These are phyloP conservation scores for Cryptococcus wingfieldii DNA, from an alignment of 1,284 basidiomycete species.

Conservation along the genomic window DNA sequence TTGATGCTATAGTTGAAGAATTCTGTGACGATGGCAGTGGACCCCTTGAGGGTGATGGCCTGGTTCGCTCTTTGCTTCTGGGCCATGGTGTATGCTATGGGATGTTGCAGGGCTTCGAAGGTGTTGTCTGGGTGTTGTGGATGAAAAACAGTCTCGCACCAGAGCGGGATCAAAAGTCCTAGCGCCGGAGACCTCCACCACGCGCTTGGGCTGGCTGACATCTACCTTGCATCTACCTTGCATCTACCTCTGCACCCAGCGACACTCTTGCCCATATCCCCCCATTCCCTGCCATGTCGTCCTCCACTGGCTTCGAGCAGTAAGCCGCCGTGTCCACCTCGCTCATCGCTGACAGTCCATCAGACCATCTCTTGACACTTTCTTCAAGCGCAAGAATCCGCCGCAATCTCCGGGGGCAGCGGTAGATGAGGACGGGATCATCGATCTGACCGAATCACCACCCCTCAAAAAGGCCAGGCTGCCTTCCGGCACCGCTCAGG, in stretches of 20 bases:
- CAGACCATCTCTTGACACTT: slow-evolving; percentile 42
- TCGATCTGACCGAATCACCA: slow-evolving; percentile 33
- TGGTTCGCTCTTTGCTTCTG: slow-evolving; percentile 48
- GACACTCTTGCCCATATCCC: no score
- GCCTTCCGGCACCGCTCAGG: not conserved
- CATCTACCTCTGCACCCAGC: no score
- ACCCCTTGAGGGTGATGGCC: slow-evolving; percentile 88
- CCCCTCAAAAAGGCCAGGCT: slow-evolving; percentile 29
- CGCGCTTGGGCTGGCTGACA: no score
- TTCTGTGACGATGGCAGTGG: slow-evolving; percentile 90
- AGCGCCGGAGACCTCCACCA: no score
- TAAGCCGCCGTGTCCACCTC: not conserved
- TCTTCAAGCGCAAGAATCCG: slow-evolving; percentile 44
- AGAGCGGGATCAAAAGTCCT: no score
- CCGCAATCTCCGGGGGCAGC: slow-evolving; percentile 14
- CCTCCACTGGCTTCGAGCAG: not conserved
- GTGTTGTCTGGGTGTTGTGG: no score
- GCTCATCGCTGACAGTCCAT: not conserved
- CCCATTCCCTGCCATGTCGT: no score
- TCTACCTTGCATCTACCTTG: no score
- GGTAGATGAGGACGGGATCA: slow-evolving; percentile 17
- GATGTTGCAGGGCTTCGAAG: no score
- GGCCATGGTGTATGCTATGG: slow-evolving; percentile 33
- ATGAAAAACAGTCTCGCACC: no score
- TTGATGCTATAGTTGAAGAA: slow-evolving; percentile 99